Base-by-base conservation (phyloP, 202 grass and related monocot species). In the Panicum hallii region DNA sequence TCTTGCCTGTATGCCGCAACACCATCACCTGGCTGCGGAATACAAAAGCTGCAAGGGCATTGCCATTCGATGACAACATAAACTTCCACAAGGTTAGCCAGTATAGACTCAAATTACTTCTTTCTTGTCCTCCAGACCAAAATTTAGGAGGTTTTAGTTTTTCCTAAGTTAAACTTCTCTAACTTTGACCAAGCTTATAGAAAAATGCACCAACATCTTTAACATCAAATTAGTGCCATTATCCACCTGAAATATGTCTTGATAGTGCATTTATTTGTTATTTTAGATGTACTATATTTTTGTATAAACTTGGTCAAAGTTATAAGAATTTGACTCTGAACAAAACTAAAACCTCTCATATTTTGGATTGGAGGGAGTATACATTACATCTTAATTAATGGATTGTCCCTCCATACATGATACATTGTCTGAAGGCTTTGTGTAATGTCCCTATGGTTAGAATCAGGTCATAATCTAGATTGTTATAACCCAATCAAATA, bases 11-110 rank as follows among this genome's bases (percentile, higher is more conserved):
- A 19, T 99, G 93, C 87, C 91, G 97, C 54, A 99, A 99, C 79
- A 97, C 91, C 32, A 94, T 99, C 30, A 99, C 97, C 57, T 99
- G 93, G 97, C 82, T 99, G 77, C 87, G 97, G 83, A 94, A 91
- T 73, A 99, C 97, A 16, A 90, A 89, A 48, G 91, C 90, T 84
- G 90, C 93, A 48, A 90, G 92, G 65, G 84, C 90, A 87, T 88
- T 99, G 58, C 97, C 97, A 0, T 99, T 99, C 1, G 91, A 99
- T 89, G 97, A 99, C 66, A 99, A 99, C 82, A 96, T 99, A 82
- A 97, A 95, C 70, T 99, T 99, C 76, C 97, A 99, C 85, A 99
- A 99, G 93, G 97, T 99, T 79, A 86, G 91, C 68, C 19, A 23
- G 60, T 63, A 41, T 82, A 69, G 28, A 48, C 62, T 76, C 34